Conservation (phyloP, 371 early-diverging fungal species). For the Lichtheimia hyalospora region DNA sequence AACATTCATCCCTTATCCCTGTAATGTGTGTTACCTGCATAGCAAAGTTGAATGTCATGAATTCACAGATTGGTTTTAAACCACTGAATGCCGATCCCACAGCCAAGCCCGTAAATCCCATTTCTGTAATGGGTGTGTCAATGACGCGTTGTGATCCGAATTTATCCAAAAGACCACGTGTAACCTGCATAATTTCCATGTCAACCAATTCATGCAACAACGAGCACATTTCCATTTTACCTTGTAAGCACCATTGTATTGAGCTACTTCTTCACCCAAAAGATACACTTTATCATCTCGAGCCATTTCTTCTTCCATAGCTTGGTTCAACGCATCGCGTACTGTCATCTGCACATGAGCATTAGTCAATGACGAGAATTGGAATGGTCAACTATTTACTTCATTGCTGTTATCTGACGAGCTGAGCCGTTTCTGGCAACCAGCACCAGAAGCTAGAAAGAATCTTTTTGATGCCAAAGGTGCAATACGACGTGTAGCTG, state of each 20-base stretch:
- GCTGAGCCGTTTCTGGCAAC: no score
- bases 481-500: no score
- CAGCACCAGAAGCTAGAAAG: no score
- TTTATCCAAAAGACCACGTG: conserved; percentile 97
- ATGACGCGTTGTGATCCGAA: conserved; percentile 96
- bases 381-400: no score
- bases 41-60: conserved; percentile 99
- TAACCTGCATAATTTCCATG: conserved; percentile 64
- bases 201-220: no score
- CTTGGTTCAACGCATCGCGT: conserved; percentile 97
- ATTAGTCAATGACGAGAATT: no score
- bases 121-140: conserved; percentile 99
- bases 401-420: no score
- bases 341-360: conserved; percentile 79
- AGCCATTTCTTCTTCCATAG: conserved; percentile 97
- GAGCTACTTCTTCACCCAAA: conserved; percentile 98
- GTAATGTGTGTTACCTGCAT: conserved; percentile 81
- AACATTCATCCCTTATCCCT: not conserved
- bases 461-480: no score
- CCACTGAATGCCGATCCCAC: conserved; percentile 97
- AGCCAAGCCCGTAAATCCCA: conserved; percentile 99
- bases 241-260: conserved; percentile 99
- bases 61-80: conserved; percentile 98
- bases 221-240: conserved; percentile 18
- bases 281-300: conserved; percentile 92